Percentiles rank a stretch among this genome's conserved stretches.
phyloP scores from a whole-genome alignment of 495 filamentous ascomycete genomes.

The Penicillium subrubescens region DNA sequence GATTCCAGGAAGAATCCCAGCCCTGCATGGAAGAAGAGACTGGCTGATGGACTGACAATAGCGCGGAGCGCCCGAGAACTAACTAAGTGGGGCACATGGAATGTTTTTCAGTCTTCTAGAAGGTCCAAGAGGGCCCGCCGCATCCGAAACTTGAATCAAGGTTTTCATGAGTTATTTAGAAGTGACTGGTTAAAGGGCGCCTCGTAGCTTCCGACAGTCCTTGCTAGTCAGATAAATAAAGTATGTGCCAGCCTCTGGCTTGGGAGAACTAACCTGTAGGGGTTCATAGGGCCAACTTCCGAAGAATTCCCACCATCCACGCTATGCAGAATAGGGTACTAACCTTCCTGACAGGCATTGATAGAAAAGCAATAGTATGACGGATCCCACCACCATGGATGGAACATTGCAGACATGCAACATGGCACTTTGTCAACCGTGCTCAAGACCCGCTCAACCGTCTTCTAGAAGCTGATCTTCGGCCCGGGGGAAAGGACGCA shows the following conservation, averaged over 20 bases:
- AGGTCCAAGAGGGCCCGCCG: not conserved
- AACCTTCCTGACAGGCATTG: conserved; percentile 1
- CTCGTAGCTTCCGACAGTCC: not conserved
- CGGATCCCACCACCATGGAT: not conserved
- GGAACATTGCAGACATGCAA: not conserved
- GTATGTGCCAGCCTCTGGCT: not conserved
- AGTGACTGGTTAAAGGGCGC: not conserved
- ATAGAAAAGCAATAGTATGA: not conserved
- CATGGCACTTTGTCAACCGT: not conserved
- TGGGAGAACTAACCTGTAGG: not conserved
- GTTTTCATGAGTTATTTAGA: not conserved
- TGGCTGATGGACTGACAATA: not conserved
- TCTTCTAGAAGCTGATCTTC: not conserved
- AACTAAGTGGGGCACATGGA: not conserved
- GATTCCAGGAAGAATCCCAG: not conserved
- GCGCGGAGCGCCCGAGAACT: not conserved
- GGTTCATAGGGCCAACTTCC: not conserved
- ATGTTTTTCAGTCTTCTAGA: not conserved
- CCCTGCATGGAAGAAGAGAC: not conserved
- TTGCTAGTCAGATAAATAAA: not conserved
- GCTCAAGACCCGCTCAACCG: not conserved
- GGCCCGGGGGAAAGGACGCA: not conserved
- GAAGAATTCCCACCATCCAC: not conserved
- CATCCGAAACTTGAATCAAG: conserved; percentile 4
- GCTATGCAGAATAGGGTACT: conserved; percentile 6